Conservation (phyloP, 345 rosid genomes). For the Lepidium sativum region DNA sequence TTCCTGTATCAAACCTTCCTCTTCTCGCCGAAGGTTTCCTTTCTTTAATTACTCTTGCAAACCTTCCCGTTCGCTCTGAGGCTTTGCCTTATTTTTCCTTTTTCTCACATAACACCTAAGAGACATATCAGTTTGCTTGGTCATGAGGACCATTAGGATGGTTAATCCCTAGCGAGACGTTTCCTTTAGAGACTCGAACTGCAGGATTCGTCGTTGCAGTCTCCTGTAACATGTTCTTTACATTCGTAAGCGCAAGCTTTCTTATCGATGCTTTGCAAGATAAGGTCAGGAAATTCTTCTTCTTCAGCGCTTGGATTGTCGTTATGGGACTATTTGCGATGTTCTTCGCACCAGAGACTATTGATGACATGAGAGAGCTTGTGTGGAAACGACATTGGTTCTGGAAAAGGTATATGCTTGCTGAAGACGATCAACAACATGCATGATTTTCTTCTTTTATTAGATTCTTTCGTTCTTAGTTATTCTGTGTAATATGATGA, state of each 20-base stretch:
- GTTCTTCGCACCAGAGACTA: constrained; percentile 50
- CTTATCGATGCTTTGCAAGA: constrained; percentile 47
- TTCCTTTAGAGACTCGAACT: constrained; percentile 57
- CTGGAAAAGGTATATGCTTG: constrained; percentile 33
- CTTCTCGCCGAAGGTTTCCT: too few relatives aligned
- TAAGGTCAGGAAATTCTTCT: constrained; percentile 48
- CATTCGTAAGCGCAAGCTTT: constrained; percentile 77
- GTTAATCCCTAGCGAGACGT: constrained; percentile 65
- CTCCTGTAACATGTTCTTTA: constrained; percentile 73
- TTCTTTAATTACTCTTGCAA: too few relatives aligned
- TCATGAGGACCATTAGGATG: constrained; percentile 89
- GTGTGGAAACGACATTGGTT: constrained; percentile 42
- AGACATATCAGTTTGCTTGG: too few relatives aligned
- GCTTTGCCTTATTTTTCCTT: too few relatives aligned
- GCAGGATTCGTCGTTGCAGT: constrained; percentile 58
- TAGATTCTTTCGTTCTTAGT: too few relatives aligned
- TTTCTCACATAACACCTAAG: too few relatives aligned
- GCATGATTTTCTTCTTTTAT: background rate
- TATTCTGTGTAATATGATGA: too few relatives aligned
- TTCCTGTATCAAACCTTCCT: too few relatives aligned
- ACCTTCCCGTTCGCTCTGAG: too few relatives aligned
- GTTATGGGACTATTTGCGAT: constrained; percentile 42
- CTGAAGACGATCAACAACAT: constrained; percentile 11
- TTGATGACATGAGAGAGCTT: constrained; percentile 42
- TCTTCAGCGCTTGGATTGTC: constrained; percentile 54